Conservation (phyloP, 2,329 filamentous ascomycete genomes). For the Nigrospora sphaerica region DNA sequence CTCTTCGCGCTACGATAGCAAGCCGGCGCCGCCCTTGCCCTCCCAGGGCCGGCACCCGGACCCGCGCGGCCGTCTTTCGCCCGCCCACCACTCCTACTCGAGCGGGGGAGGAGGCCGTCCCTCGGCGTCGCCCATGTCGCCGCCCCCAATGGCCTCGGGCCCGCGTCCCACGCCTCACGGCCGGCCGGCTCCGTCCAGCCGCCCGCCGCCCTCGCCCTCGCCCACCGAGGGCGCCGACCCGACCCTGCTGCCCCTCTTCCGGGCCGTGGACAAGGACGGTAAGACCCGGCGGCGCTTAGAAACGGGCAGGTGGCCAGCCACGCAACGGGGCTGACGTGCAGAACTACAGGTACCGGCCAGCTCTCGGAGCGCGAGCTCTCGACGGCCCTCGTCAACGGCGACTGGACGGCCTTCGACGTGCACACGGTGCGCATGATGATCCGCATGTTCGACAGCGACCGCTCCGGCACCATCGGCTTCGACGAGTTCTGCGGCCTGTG, state of each 20-base stretch:
- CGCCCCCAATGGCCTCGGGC: slow-evolving; percentile 37
- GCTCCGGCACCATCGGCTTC: slow-evolving; percentile 83
- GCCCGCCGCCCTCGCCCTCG: slow-evolving; percentile 60
- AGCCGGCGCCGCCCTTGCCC: slow-evolving; percentile 35
- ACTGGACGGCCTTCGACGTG: slow-evolving; percentile 88
- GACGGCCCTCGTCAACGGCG: slow-evolving; percentile 88
- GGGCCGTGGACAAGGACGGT: slow-evolving; percentile 84
- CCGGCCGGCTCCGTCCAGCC: slow-evolving; percentile 48
- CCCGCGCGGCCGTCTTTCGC: slow-evolving; percentile 3
- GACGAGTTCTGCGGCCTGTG: slow-evolving; percentile 95
- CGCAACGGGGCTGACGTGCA: neutral
- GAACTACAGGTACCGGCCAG: slow-evolving; percentile 58
- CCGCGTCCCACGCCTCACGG: slow-evolving; percentile 35
- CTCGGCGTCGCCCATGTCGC: slow-evolving; percentile 35
- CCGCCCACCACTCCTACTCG: slow-evolving; percentile 2
- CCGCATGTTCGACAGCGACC: slow-evolving; percentile 95
- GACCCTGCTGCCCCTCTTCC: slow-evolving; percentile 78
- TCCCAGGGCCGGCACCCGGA: slow-evolving; percentile 5
- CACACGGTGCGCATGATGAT: slow-evolving; percentile 99
- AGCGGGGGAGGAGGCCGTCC: slow-evolving; percentile 7
- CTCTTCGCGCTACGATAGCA: slow-evolving; percentile 37
- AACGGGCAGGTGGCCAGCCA: too few relatives aligned
- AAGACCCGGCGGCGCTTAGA: slow-evolving; percentile 14
- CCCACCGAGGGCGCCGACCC: slow-evolving; percentile 53
- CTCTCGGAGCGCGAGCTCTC: slow-evolving; percentile 83